Conservation (phyloP, 768 basidiomycete species). For the Naganishia kalamii region DNA sequence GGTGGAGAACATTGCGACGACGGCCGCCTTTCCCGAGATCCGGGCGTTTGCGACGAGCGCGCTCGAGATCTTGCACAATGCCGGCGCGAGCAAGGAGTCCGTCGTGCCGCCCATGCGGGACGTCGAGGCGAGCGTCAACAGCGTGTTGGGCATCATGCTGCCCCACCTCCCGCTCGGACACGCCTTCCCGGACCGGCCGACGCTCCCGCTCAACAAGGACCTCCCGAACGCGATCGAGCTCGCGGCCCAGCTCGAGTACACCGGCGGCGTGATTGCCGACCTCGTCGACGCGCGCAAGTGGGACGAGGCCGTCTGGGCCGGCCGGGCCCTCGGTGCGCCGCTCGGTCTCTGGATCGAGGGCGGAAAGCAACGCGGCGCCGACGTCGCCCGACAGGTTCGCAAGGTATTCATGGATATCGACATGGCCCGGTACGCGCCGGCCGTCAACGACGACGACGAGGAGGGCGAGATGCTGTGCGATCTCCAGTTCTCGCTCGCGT, state of each 20-base stretch:
- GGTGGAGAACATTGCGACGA: conserved; percentile 78
- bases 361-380: conserved; percentile 41
- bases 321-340: conserved; percentile 64
- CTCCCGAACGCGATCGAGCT: conserved; percentile 56
- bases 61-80: conserved; percentile 67
- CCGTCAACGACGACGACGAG: conserved; percentile 52
- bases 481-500: conserved; percentile 89
- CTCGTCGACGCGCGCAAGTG: conserved; percentile 54
- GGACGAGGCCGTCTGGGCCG: conserved; percentile 45
- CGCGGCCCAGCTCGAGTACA: conserved; percentile 61
- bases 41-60: conserved; percentile 87
- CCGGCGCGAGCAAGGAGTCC: conserved; percentile 67
- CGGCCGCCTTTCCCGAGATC: conserved; percentile 95
- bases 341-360: conserved; percentile 60
- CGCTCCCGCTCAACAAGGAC: conserved; percentile 53
- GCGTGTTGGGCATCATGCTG: conserved; percentile 56
- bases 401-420: conserved; percentile 72
- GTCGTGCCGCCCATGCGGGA: conserved; percentile 69
- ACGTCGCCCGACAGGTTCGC: conserved; percentile 59
- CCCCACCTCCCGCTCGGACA: conserved; percentile 55
- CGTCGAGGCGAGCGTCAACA: conserved; percentile 58
- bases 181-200: conserved; percentile 49
- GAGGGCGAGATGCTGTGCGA: conserved; percentile 85
- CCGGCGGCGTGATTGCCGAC: conserved; percentile 69
- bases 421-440: conserved; percentile 58